Evolutionary conservation across 176 grass and related monocot species (phyloP).

Genomic region (Musa schizocarpa): DNA sequence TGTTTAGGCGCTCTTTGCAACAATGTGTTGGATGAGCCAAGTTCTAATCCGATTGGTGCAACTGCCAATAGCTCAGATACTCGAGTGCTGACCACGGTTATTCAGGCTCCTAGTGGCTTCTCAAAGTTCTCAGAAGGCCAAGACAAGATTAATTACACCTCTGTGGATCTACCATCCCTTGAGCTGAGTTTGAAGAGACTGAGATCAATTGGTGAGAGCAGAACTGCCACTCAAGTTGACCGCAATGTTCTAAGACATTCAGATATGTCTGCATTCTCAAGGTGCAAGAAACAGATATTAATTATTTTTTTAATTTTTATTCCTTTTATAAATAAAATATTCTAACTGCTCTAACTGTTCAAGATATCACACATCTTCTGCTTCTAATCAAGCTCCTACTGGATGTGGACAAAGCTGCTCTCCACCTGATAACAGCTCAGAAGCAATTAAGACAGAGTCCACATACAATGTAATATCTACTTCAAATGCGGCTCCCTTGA

Average conservation of each 20-base stretch:
- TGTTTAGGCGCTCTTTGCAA: constrained; percentile 22
- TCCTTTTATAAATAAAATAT: constrained; percentile 23
- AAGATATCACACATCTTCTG: constrained; percentile 74
- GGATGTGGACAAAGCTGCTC: constrained; percentile 51
- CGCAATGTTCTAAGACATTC: constrained; percentile 62
- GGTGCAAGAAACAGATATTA: constrained; percentile 62
- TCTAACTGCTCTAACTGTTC: constrained; percentile 52
- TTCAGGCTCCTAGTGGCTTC: constrained; percentile 35
- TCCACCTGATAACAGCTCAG: constrained; percentile 49
- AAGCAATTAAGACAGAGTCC: constrained; percentile 52
- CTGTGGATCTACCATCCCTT: constrained; percentile 39
- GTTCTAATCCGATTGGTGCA: constrained; percentile 48
- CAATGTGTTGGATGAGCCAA: constrained; percentile 32
- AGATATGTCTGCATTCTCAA: constrained; percentile 58
- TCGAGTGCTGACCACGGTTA: constrained; percentile 19
- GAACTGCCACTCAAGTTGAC: constrained; percentile 32
- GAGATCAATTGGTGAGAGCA: constrained; percentile 35
- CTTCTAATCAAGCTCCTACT: constrained; percentile 49
- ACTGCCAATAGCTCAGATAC: constrained; percentile 39
- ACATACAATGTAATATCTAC: constrained; percentile 45
- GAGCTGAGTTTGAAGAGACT: constrained; percentile 72
- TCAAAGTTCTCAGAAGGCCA: constrained; percentile 34
- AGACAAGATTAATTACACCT: constrained; percentile 19
- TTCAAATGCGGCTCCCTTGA: constrained; percentile 46
- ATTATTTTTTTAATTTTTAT: constrained; percentile 27